A percentile compares a stretch with the other conserved stretches of the same genome.
These are phyloP conservation scores for Phytophthora aleatoria DNA, from an alignment of 352 stramenopile species.

Conservation along the genomic window DNA sequence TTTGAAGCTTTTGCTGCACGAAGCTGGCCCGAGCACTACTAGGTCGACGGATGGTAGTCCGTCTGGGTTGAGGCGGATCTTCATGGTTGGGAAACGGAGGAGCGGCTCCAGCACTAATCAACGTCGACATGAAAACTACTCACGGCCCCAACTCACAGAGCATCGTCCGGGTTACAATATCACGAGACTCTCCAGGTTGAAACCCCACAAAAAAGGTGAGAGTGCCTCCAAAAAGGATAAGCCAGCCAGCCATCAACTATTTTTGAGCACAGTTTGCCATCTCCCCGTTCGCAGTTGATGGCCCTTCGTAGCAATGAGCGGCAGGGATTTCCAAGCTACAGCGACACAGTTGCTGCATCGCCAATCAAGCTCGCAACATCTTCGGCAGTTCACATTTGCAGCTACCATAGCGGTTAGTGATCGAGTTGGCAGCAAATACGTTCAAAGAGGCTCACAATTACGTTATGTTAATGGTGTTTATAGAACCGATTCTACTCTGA, in stretches of 20 bases:
- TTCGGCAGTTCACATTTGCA: constrained; percentile 39
- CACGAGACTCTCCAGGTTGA: constrained; percentile 26
- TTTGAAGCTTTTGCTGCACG: constrained; percentile 70
- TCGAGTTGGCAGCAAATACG: background rate
- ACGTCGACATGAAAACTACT: constrained; percentile 35
- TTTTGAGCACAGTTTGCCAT: constrained; percentile 17
- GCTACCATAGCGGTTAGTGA: constrained; percentile 42
- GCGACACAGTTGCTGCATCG: constrained; percentile 43
- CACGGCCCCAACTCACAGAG: constrained; percentile 18
- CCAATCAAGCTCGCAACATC: constrained; percentile 45
- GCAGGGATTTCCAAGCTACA: constrained; percentile 26
- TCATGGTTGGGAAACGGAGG: constrained; percentile 14
- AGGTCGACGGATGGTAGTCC: constrained; percentile 4
- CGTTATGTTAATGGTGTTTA: background rate
- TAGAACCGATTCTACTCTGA: constrained; percentile 79
- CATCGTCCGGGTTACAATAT: constrained; percentile 26
- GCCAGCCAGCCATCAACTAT: constrained; percentile 15
- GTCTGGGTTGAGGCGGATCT: constrained; percentile 9
- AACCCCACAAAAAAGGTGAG: constrained; percentile 20
- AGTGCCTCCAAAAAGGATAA: background rate
- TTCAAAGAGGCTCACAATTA: background rate
- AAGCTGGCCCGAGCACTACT: constrained; percentile 42
- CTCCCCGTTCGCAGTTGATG: constrained; percentile 1
- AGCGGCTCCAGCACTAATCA: constrained; percentile 29
- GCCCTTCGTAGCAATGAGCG: constrained; percentile 28